Evolutionary conservation across 495 filamentous ascomycete genomes (phyloP).

Genomic region (Chaetomium cochliodes): DNA sequence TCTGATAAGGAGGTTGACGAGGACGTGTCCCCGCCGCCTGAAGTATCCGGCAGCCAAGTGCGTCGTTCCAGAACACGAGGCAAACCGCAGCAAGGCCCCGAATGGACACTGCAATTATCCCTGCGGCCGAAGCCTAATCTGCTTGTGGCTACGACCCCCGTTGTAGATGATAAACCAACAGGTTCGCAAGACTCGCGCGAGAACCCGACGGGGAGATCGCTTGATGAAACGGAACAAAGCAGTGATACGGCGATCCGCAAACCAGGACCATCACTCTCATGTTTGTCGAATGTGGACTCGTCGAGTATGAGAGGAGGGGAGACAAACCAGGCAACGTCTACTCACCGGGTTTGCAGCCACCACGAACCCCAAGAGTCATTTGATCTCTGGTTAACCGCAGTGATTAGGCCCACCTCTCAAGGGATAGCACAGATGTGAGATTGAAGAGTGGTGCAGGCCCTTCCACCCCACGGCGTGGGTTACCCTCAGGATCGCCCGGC

Average conservation of each 20-base stretch:
- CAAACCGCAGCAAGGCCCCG: not conserved
- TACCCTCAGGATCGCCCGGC: not conserved
- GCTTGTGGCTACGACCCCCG: not conserved
- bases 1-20: conserved; percentile 4
- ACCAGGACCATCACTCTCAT: not conserved
- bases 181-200: not conserved
- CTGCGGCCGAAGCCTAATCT: conserved; percentile 10
- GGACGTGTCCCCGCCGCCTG: conserved; percentile 9
- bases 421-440: not conserved
- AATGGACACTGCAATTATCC: not conserved
- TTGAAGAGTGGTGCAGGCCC: not conserved
- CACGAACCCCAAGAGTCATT: not conserved
- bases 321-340: not conserved
- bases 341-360: not conserved
- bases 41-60: conserved; percentile 2
- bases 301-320: not conserved
- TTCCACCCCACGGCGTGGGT: conserved; percentile 2
- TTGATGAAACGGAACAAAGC: not conserved
- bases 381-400: not conserved
- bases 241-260: not conserved
- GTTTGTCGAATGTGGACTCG: not conserved
- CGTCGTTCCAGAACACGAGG: not conserved
- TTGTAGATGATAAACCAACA: not conserved
- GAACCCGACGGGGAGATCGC: not conserved
- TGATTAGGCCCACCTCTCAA: not conserved